These are phyloP conservation scores for Noccaea bulbosa DNA, from an alignment of 345 rosid species.

Conservation along the genomic window DNA sequence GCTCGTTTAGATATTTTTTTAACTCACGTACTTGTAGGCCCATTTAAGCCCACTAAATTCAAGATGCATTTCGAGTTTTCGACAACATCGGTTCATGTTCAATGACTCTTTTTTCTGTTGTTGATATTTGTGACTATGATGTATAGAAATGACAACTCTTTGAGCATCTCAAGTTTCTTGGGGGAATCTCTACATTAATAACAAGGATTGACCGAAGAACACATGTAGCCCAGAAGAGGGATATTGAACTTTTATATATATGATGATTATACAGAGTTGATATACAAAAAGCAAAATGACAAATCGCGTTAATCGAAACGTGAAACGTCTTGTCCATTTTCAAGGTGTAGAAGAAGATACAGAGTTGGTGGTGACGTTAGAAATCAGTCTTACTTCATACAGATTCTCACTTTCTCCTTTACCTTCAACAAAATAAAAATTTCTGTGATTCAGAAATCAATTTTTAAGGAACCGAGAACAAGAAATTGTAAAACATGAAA, in stretches of 20 bases:
- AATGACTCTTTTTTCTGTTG: too few species aligned
- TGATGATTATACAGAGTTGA: neutral
- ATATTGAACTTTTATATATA: neutral
- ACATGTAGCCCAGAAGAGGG: neutral
- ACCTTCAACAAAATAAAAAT: conserved; percentile 44
- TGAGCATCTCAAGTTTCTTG: too few species aligned
- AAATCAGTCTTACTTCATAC: conserved; percentile 78
- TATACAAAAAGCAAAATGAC: conserved; percentile 27
- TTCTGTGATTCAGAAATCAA: neutral
- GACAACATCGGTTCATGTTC: too few species aligned
- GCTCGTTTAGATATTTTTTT: too few species aligned
- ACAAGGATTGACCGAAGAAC: too few species aligned
- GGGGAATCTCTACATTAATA: too few species aligned
- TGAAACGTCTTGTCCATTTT: conserved; percentile 9
- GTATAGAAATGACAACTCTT: too few species aligned
- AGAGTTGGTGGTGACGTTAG: conserved; percentile 52
- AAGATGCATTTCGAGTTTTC: too few species aligned
- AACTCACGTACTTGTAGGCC: too few species aligned
- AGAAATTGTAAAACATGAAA: neutral
- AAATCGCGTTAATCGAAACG: neutral
- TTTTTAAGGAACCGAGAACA: neutral
- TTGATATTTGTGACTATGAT: too few species aligned
- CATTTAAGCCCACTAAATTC: too few species aligned
- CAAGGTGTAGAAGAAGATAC: conserved; percentile 49
- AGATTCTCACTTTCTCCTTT: conserved; percentile 64